Percentiles rank a stretch among this genome's conserved stretches.
Evolutionary conservation across 305 asterid species (phyloP).

Genomic region (Coffea humblotiana): DNA sequence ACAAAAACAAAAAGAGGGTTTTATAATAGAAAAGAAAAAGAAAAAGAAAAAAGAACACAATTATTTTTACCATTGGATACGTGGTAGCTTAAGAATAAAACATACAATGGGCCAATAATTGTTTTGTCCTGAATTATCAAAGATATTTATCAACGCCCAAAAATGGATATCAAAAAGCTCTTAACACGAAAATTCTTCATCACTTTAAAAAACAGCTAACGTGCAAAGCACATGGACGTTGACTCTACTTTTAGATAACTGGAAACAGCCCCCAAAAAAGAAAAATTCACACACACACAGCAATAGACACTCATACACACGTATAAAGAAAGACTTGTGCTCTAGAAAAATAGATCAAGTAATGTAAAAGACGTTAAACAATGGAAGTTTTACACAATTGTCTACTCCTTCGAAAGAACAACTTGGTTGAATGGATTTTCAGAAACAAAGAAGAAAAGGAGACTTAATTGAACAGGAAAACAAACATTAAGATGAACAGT

Average conservation of each 20-base stretch:
- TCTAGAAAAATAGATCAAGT: neutral
- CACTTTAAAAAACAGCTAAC: neutral
- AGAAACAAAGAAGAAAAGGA: neutral
- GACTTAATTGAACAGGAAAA: neutral
- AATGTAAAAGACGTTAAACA: neutral
- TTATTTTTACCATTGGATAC: slow-evolving; percentile 24
- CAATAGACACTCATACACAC: neutral
- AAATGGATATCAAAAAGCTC: neutral
- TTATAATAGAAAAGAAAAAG: too few relatives aligned
- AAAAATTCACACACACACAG: neutral
- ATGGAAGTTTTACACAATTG: neutral
- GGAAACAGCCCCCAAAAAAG: neutral
- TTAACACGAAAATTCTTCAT: neutral
- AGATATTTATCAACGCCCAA: neutral
- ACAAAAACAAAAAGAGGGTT: neutral
- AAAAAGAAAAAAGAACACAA: neutral
- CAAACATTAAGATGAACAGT: neutral
- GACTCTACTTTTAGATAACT: neutral
- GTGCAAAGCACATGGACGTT: neutral
- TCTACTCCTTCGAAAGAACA: neutral
- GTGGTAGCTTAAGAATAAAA: slow-evolving; percentile 4
- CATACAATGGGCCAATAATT: slow-evolving; percentile 3
- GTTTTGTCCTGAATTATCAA: slow-evolving; percentile 10
- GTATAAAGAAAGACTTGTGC: neutral
- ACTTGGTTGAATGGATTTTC: neutral